phyloP scores from a whole-genome alignment of 2,329 filamentous ascomycete genomes.

The Nannizziopsis arthrosporioides region DNA sequence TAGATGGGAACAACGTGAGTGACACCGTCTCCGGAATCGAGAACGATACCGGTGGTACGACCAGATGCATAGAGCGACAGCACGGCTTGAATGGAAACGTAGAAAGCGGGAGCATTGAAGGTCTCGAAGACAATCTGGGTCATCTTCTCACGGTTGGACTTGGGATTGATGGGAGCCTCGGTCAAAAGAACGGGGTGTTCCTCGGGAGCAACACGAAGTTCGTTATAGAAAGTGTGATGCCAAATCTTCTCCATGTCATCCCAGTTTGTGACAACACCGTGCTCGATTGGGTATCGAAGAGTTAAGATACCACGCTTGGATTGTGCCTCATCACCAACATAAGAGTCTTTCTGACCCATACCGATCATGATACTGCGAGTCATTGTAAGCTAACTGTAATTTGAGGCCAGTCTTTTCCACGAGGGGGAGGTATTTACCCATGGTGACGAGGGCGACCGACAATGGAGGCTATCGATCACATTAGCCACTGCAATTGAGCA shows the following conservation, averaged over 20 bases:
- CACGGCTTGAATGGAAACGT: constrained; percentile 99
- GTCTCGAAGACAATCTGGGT: constrained; percentile 99
- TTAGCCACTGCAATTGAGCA: constrained; percentile 12
- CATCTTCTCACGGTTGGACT: constrained; percentile 99
- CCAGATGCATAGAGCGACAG: constrained; percentile 98
- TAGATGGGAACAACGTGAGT: constrained; percentile 99
- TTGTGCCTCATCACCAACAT: constrained; percentile 99
- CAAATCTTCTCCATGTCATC: constrained; percentile 99
- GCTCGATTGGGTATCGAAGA: constrained; percentile 98
- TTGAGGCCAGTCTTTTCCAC: background rate
- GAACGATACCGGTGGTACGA: constrained; percentile 99
- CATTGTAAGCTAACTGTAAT: constrained; percentile 4
- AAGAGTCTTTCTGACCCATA: constrained; percentile 99
- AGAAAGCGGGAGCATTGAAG: constrained; percentile 99
- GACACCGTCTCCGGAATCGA: constrained; percentile 99
- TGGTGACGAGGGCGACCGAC: constrained; percentile 99
- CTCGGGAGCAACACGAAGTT: constrained; percentile 98
- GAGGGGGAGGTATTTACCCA: constrained; percentile 59
- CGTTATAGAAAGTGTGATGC: constrained; percentile 99
- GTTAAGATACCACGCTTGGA: constrained; percentile 99
- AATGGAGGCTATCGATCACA: constrained; percentile 65
- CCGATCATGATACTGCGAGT: constrained; percentile 96
- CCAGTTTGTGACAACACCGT: constrained; percentile 99
- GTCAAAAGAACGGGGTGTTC: constrained; percentile 99
- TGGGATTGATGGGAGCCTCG: constrained; percentile 99